Base-by-base conservation (phyloP, 176 grass and related monocot genomes). In the Rhynchospora pubera region DNA sequence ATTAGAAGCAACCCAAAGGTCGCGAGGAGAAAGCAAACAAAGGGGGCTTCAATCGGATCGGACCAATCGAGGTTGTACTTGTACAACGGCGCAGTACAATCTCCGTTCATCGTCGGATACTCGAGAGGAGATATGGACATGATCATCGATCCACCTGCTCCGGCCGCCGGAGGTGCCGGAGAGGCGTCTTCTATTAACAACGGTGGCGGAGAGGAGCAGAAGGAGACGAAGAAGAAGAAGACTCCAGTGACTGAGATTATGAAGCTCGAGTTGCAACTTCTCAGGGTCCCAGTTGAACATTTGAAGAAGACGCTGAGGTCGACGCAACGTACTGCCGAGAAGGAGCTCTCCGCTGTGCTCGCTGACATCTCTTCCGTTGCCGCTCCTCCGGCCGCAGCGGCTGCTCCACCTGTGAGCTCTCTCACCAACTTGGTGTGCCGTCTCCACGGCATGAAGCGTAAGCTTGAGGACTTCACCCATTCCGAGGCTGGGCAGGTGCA, bases 361-460 rank as follows among this genome's bases (percentile, higher is more conserved):
- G 84, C 91, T 56, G 89, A 89, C 48, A 85, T 93, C 56, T 79
- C 90, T 52, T 47, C 84, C 18, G 80, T 73, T 22, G 60, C 70
- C 24, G 79, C 59, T 11, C 23, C 48, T 63, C 42, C 39, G 21
- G 39, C 9, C 73, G 83, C 44, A 1, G 18, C 19, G 30, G 82
- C 55, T 56, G 85, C 11, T 79, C 47, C 39, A 83, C 84, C n/a
- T 64, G 88, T 94, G 11, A 83, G 82, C 23, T 90, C 89, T 79
- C 87, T 99, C 71, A 93, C 89, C 42, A 93, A 91, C 65, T 90
- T 99, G 42, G 97, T 96, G 67, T 96, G 90, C 65, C 93, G 97
- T 51, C 97, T 99, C 79, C 97, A 99, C 19, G 91, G 93, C 55
- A 93, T 99, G 65, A 99, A 99, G 89, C 93, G 93, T 75, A 96